Evolutionary conservation across 1,284 basidiomycete genomes (phyloP), one percentile per base, ranked within the genome.

Genomic region (Ustilago lituana): DNA sequence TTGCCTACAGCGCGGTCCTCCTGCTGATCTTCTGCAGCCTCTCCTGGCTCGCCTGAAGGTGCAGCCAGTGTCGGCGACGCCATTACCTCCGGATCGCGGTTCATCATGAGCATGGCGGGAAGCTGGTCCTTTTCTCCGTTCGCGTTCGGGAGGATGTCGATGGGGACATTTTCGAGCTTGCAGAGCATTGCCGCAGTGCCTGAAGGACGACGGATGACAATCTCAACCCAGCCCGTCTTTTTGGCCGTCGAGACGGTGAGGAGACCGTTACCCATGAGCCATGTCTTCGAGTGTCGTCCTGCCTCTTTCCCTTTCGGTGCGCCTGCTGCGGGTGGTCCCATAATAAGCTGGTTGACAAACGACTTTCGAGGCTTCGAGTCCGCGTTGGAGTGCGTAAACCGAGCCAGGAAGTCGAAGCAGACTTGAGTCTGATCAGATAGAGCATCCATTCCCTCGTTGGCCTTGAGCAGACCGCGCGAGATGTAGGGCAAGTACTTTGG

Each of bases 401-500:
- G 87, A 17, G 93, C 91, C 7, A 99, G 86, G 91, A 95, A 98
- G 83, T 99, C 96, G 78, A 98, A 95, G 81, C 93, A 96, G 20
- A 98, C 94, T 82, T 98, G 93, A 0, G 93, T 93, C 41, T 91
- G 90, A 72, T 93, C 93, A 79, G 98, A 94, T 2, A 96, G 85
- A 36, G 88, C 85, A 4, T 85, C 84, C 47, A 88, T 88, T 20
- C 88, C 89, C 63, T 92, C 91, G 82, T 95, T 94, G 11, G 93
- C 94, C 38, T 94, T 86, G 12, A 95, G 85, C 4, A 99, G 86
- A 69, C 94, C 91, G 8, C 91, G 87, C 1, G 91, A 90, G 80
- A 99, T 94, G 83, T 91, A 93, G 27, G 88, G 87, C 35, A 98
- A 88, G 80, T 96, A 90, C 47, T 87, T 87, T 0, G 90, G 89